Percentiles rank a stretch among this genome's conserved stretches.
phyloP scores from a whole-genome alignment of 2,329 filamentous ascomycete genomes.

The Clonostachys sp. region DNA sequence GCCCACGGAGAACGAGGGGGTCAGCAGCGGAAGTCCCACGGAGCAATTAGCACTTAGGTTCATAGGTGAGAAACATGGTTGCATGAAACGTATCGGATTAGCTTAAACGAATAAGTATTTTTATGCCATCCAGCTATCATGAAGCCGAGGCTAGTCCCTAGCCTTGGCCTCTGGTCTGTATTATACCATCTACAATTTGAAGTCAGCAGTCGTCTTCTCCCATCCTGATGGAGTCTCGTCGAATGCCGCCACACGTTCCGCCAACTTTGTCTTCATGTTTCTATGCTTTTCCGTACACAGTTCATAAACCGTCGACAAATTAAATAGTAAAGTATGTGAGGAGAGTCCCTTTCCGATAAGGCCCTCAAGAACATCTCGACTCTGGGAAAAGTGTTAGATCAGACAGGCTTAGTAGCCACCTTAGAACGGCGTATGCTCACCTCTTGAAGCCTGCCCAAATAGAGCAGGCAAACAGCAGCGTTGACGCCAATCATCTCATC shows the following conservation, averaged over 20 bases:
- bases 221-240: slow-evolving; percentile 55
- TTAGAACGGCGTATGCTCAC: slow-evolving; percentile 29
- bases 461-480: slow-evolving; percentile 77
- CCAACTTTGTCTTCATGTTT: slow-evolving; percentile 65
- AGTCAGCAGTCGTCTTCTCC: slow-evolving; percentile 69
- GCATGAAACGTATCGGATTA: no score
- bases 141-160: no score
- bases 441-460: slow-evolving; percentile 71
- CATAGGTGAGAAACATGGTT: no score
- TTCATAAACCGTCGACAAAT: slow-evolving; percentile 87
- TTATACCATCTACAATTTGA: slow-evolving; percentile 56
- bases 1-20: background rate
- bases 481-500: slow-evolving; percentile 78
- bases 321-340: slow-evolving; percentile 82
- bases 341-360: slow-evolving; percentile 58
- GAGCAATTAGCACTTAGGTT: no score
- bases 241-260: slow-evolving; percentile 62
- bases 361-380: slow-evolving; percentile 60
- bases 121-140: no score
- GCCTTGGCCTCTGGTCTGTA: no score
- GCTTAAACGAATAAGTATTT: no score
- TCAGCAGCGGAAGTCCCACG: no score
- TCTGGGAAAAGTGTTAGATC: slow-evolving; percentile 30
- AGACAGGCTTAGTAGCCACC: background rate
- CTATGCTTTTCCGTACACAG: slow-evolving; percentile 76